phyloP scores from a whole-genome alignment of 2,329 filamentous ascomycete genomes.

The Exophiala oligosperma region DNA sequence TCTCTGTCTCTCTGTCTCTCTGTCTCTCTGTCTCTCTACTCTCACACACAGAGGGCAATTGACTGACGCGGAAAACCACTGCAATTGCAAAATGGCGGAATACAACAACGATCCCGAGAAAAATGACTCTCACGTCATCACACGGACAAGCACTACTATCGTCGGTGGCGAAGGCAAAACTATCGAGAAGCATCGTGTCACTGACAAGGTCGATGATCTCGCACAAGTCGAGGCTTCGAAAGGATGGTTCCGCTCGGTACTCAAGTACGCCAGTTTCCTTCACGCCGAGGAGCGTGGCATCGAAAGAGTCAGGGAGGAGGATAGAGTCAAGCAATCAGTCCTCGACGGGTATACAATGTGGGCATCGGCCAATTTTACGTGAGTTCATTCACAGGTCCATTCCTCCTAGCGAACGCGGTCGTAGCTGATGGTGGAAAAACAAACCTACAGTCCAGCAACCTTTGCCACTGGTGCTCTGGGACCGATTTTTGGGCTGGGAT shows the following conservation, averaged over 20 bases:
- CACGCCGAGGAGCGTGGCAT: neutral
- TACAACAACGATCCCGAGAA: neutral
- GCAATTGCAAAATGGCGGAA: neutral
- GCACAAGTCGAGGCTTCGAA: neutral
- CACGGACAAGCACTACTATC: neutral
- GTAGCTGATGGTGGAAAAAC: no score
- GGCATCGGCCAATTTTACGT: neutral
- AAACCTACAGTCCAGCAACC: neutral
- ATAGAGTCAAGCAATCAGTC: neutral
- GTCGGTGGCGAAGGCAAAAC: neutral
- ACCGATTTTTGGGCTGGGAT: slow-evolving; percentile 11
- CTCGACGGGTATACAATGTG: neutral
- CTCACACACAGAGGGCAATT: no score
- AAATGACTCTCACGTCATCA: neutral
- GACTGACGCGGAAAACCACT: neutral
- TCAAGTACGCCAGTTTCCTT: neutral
- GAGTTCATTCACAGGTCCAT: neutral
- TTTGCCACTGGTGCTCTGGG: neutral
- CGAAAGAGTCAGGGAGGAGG: neutral
- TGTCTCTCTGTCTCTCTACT: neutral
- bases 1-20: no score
- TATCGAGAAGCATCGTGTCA: neutral
- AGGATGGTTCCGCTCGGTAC: neutral
- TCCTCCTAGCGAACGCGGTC: no score
- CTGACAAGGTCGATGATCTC: neutral